phyloP scores from a whole-genome alignment of 768 basidiomycete genomes.

The Lentinula raphanica region DNA sequence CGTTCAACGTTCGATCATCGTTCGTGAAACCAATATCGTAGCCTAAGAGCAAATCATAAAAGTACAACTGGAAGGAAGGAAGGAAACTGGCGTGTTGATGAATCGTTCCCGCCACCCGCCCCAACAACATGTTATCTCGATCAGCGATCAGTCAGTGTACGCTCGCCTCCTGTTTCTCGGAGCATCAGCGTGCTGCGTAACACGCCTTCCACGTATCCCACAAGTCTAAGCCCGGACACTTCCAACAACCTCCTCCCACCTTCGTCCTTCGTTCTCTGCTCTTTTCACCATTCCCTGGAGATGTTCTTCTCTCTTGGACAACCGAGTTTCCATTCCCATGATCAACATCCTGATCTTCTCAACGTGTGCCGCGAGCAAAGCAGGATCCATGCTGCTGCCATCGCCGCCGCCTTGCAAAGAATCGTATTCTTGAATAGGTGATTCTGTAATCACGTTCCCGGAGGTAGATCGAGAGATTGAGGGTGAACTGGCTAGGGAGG shows the following conservation, averaged over 20 bases:
- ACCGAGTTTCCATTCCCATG: conserved; percentile 71
- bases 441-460: conserved; percentile 22
- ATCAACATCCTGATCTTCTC: conserved; percentile 66
- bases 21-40: too few relatives aligned
- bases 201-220: too few relatives aligned
- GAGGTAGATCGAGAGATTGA: conserved; percentile 9
- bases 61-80: too few relatives aligned
- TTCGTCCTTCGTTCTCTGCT: conserved; percentile 54
- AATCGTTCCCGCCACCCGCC: too few relatives aligned
- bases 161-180: too few relatives aligned
- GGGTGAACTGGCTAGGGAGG: conserved; percentile 10
- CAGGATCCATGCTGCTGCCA: background rate
- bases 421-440: background rate
- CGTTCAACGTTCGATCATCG: too few relatives aligned
- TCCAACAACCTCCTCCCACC: conserved; percentile 39
- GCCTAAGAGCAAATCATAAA: too few relatives aligned
- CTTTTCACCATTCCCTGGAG: conserved; percentile 53
- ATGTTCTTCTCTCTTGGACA: conserved; percentile 58
- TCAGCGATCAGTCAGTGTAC: too few relatives aligned
- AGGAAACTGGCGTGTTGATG: too few relatives aligned
- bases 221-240: background rate
- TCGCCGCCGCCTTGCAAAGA: background rate
- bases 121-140: too few relatives aligned
- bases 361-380: conserved; percentile 45
- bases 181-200: too few relatives aligned